Percentiles rank a stretch among this genome's conserved stretches.
phyloP scores from a whole-genome alignment of 805 yeast species.

The Myxozyma kluyveri region DNA sequence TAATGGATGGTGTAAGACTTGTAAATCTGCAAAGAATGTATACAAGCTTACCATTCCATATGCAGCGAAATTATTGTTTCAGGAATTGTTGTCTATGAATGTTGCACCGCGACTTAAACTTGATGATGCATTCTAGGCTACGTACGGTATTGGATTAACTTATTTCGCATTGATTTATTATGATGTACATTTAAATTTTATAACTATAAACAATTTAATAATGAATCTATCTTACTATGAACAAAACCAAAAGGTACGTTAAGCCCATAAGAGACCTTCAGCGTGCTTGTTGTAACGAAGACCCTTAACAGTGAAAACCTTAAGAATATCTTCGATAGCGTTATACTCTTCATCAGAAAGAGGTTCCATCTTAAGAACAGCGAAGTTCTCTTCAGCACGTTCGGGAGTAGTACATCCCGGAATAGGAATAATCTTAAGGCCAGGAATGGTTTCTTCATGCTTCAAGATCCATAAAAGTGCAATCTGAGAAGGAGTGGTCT shows the following conservation, averaged over 20 bases:
- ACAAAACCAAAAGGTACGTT: too few species aligned
- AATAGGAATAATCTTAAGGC: slow-evolving; percentile 67
- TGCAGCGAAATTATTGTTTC: slow-evolving; percentile 97
- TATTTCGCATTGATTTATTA: not conserved
- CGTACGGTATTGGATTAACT: too few species aligned
- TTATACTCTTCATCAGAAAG: slow-evolving; percentile 58
- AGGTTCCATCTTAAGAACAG: slow-evolving; percentile 31
- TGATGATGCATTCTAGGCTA: slow-evolving; percentile 52
- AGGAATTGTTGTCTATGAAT: slow-evolving; percentile 96
- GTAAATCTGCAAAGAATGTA: slow-evolving; percentile 81
- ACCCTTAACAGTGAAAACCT: slow-evolving; percentile 52
- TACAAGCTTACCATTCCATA: slow-evolving; percentile 96
- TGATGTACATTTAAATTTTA: not conserved
- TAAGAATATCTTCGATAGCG: slow-evolving; percentile 49
- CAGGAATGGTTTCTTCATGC: slow-evolving; percentile 38
- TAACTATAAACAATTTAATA: too few species aligned
- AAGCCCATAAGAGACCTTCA: too few species aligned
- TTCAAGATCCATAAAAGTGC: slow-evolving; percentile 65
- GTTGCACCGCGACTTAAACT: slow-evolving; percentile 92
- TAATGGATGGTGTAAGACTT: slow-evolving; percentile 96
- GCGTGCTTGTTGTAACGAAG: too few species aligned
- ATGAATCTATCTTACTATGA: too few species aligned
- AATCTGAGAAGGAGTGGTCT: slow-evolving; percentile 61
- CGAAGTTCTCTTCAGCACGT: slow-evolving; percentile 61
- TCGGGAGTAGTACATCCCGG: slow-evolving; percentile 66